These are phyloP conservation scores for Davidsoniella neocaledoniae DNA, from an alignment of 2,329 filamentous ascomycete genomes.

Conservation along the genomic window DNA sequence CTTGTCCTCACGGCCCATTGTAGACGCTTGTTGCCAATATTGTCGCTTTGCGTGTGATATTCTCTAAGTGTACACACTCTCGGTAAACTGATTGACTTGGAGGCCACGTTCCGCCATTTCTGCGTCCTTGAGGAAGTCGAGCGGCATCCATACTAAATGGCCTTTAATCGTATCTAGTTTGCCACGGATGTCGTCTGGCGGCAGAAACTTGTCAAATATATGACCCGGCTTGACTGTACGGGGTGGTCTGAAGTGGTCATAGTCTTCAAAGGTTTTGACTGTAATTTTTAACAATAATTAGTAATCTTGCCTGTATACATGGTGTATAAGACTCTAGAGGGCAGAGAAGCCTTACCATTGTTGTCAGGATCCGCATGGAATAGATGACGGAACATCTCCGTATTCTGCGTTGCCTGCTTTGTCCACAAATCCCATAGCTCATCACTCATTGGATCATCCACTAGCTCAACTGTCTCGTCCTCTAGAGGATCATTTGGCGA, in stretches of 20 bases:
- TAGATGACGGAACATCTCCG: conserved; percentile 56
- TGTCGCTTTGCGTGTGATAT: too few species aligned
- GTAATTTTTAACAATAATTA: background rate
- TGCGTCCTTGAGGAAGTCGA: conserved; percentile 68
- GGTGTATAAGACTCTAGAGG: background rate
- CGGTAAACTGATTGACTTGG: conserved; percentile 71
- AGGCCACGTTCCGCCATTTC: conserved; percentile 81
- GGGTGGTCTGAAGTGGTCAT: conserved; percentile 59
- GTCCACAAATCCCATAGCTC: conserved; percentile 56
- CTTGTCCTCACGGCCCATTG: too few species aligned
- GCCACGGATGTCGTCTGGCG: conserved; percentile 51
- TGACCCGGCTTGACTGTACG: conserved; percentile 66
- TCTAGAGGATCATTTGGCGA: conserved; percentile 46
- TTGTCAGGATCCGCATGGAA: conserved; percentile 87
- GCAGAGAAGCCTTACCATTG: conserved; percentile 35
- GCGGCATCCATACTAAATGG: conserved; percentile 89
- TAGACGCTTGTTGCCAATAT: too few species aligned
- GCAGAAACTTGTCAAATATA: conserved; percentile 65
- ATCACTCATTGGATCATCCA: conserved; percentile 54
- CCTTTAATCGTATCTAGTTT: conserved; percentile 70
- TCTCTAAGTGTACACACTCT: conserved; percentile 64
- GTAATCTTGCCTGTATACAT: conserved; percentile 11
- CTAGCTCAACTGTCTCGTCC: conserved; percentile 45
- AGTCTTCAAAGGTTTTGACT: conserved; percentile 82
- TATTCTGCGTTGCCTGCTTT: conserved; percentile 50